Conservation (phyloP, 1,284 basidiomycete species). For the Moesziomyces antarcticus region DNA sequence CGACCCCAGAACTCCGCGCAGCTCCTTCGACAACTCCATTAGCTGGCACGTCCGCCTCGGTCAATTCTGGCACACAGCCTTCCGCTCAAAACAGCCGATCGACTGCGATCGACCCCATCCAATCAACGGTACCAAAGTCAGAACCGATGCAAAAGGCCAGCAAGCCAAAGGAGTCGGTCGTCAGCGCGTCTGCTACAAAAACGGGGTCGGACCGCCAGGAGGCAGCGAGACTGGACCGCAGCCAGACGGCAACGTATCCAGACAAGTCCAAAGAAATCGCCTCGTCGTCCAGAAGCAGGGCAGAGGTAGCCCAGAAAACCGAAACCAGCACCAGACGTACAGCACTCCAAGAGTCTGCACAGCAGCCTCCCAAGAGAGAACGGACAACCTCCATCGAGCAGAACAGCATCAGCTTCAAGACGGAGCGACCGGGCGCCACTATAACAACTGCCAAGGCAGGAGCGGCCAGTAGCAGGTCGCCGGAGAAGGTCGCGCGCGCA, state of each 20-base stretch:
- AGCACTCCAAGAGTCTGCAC: background rate
- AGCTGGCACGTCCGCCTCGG: conserved; percentile 10
- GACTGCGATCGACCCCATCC: background rate
- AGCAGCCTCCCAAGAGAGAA: background rate
- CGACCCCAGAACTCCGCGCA: conserved; percentile 17
- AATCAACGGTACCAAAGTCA: background rate
- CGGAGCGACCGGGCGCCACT: background rate
- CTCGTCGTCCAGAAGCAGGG: background rate
- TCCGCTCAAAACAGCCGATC: background rate
- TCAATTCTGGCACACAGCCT: background rate
- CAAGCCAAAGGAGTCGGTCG: background rate
- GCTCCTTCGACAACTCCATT: background rate
- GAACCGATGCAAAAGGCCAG: conserved; percentile 5
- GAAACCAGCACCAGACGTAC: background rate
- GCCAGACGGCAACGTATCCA: background rate
- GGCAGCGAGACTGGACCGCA: too few species aligned
- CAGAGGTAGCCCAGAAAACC: background rate
- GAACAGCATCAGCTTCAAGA: background rate
- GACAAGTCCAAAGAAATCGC: background rate
- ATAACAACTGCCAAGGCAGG: background rate
- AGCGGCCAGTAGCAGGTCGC: background rate
- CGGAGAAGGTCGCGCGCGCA: conserved; percentile 3
- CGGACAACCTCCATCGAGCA: background rate
- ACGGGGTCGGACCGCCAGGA: too few species aligned
- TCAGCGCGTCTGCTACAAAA: too few species aligned